Base-by-base conservation (phyloP, 257 asterid species). In the Sherardia arvensis region DNA sequence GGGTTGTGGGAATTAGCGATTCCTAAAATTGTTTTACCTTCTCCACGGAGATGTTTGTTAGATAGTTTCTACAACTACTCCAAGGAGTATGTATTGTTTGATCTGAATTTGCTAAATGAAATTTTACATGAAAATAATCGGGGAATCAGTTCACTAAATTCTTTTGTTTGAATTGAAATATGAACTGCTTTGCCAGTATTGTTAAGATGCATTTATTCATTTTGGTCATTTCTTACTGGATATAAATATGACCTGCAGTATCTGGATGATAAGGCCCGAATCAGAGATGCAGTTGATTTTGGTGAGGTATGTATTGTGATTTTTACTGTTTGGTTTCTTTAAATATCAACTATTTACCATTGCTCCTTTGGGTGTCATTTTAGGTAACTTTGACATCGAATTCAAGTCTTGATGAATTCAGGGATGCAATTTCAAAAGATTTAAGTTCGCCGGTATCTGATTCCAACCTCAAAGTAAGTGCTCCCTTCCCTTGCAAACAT, bases 391-490 rank as follows among this genome's bases (percentile, higher is more conserved):
- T 92, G 80, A 77, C 90, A 51, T 75, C 90, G 26, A 74, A 77
- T 54, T 87, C 86, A 90, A 82, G 77, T 54, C 54, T 87, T 63
- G 97, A 90, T 65, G 91, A 87, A 74, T 84, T 87, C 65, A 87
- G 85, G 77, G 67, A 66, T 66, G 78, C 86, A 22, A 75, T 92
- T 73, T 36, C 81, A 1, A 76, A 77, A 62, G 83, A 77, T 60
- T 72, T 61, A 45, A 74, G 72, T 61, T 71, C 75, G 10, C 82
- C 74, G 47, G 68, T 87, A 64, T 79, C 95, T 61, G 88, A 85
- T 69, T 59, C 71, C 77, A 92, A 84, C 85, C 75, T 92, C 47
- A 85, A 83, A 85, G 99, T 90, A 71, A 56, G 61, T 17, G 70
- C 70, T 62, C 66, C 62, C 29, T n/a, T n/a, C n/a, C 22, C 61